Conservation (phyloP, 306 rosid species). For the Arachis stenosperma region DNA sequence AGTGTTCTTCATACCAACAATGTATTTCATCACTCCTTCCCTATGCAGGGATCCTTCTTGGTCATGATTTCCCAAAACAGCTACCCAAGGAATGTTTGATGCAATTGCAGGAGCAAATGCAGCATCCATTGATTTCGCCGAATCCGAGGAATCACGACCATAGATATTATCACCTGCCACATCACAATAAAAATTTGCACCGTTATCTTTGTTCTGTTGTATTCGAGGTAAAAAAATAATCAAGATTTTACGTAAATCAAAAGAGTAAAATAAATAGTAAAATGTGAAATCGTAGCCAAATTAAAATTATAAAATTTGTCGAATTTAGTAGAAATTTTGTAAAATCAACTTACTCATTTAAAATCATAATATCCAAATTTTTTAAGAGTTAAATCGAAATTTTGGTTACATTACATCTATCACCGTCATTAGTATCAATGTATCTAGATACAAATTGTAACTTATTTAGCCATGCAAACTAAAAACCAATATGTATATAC, state of each 20-base stretch:
- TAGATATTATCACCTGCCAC: slow-evolving; percentile 80
- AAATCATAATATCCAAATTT: too few relatives aligned
- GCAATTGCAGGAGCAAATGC: slow-evolving; percentile 90
- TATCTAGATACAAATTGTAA: background rate
- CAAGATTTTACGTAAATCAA: too few relatives aligned
- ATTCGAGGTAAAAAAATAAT: too few relatives aligned
- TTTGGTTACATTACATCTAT: too few relatives aligned
- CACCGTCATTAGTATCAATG: too few relatives aligned
- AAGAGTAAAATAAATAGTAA: too few relatives aligned
- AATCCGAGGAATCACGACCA: slow-evolving; percentile 65
- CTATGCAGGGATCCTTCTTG: slow-evolving; percentile 79
- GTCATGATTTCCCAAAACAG: slow-evolving; percentile 95
- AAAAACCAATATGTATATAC: background rate
- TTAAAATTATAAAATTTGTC: too few relatives aligned
- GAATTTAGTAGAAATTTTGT: too few relatives aligned
- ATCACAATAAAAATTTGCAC: slow-evolving; percentile 15
- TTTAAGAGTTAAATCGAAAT: too few relatives aligned
- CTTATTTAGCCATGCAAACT: slow-evolving; percentile 13
- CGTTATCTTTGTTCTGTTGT: slow-evolving; percentile 18
- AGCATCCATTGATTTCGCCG: slow-evolving; percentile 72
- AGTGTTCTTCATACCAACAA: slow-evolving; percentile 76
- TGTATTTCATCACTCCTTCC: slow-evolving; percentile 85
- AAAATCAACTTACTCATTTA: too few relatives aligned
- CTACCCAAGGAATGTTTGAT: slow-evolving; percentile 90
- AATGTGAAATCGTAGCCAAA: too few relatives aligned